Conservation (phyloP, 1,284 basidiomycete genomes). For the Wolfiporia cocos region DNA sequence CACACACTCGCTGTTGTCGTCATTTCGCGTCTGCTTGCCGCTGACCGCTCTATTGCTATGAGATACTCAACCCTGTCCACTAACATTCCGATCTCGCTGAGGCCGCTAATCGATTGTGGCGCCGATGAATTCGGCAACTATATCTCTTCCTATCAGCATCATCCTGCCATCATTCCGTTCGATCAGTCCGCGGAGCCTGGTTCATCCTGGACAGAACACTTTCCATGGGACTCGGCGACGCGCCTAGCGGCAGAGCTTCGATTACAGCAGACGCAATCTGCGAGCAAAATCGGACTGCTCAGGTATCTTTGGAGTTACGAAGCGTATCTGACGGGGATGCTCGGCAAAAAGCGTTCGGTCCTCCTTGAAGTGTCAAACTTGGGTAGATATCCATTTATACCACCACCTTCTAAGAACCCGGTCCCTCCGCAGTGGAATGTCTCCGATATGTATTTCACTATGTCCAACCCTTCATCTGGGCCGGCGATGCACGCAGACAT, state of each 20-base stretch:
- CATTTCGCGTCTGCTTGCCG: slow-evolving; percentile 25
- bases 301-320: slow-evolving; percentile 26
- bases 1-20: slow-evolving; percentile 24
- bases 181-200: background rate
- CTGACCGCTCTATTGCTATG: too few relatives aligned
- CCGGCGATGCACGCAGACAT: slow-evolving; percentile 32
- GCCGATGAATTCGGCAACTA: slow-evolving; percentile 28
- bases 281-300: slow-evolving; percentile 27
- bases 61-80: slow-evolving; percentile 15
- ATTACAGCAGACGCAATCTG: slow-evolving; percentile 12
- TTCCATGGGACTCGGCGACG: slow-evolving; percentile 21
- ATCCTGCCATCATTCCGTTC: slow-evolving; percentile 16
- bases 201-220: slow-evolving; percentile 6
- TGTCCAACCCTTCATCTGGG: slow-evolving; percentile 27
- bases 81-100: slow-evolving; percentile 31
- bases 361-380: slow-evolving; percentile 32
- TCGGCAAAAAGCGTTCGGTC: slow-evolving; percentile 25
- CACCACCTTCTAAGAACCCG: background rate
- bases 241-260: slow-evolving; percentile 8
- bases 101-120: slow-evolving; percentile 23
- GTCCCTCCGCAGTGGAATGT: slow-evolving; percentile 23
- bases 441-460: slow-evolving; percentile 21
- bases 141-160: slow-evolving; percentile 21
- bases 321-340: slow-evolving; percentile 20
- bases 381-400: slow-evolving; percentile 17